These are phyloP conservation scores for Amoeboaphelidium occidentale DNA, from an alignment of 371 early-diverging fungal species.

Conservation along the genomic window DNA sequence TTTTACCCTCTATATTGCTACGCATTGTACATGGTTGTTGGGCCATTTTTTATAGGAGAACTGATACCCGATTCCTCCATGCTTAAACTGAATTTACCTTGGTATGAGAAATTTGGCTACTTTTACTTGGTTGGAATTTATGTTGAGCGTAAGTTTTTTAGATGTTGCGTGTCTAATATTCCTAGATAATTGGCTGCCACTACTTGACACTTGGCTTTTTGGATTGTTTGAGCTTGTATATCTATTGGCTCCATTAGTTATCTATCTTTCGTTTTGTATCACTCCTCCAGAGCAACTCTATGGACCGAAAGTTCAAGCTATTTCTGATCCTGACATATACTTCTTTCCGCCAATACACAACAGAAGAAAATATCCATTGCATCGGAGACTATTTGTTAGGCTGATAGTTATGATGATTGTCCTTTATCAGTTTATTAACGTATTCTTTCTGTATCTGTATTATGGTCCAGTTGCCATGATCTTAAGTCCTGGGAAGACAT, in stretches of 20 bases:
- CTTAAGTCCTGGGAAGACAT: slow-evolving; percentile 10
- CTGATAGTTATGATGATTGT: slow-evolving; percentile 1
- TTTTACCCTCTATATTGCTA: slow-evolving; percentile 20
- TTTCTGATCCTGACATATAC: slow-evolving; percentile 4
- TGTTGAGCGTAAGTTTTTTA: slow-evolving; percentile 23
- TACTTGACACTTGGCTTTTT: slow-evolving; percentile 50
- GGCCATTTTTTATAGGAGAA: slow-evolving; percentile 25
- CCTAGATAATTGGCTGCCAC: slow-evolving; percentile 38
- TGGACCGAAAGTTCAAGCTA: background rate
- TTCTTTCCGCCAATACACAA: slow-evolving; percentile 4
- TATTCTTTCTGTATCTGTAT: slow-evolving; percentile 2
- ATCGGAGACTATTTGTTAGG: background rate
- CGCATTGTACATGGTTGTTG: slow-evolving; percentile 14
- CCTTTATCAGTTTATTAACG: slow-evolving; percentile 4
- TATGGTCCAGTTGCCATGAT: slow-evolving; percentile 6
- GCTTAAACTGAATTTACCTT: slow-evolving; percentile 1
- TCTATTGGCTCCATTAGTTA: slow-evolving; percentile 6
- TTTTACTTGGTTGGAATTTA: slow-evolving; percentile 16
- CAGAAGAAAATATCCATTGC: slow-evolving; percentile 4
- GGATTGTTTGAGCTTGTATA: slow-evolving; percentile 6
- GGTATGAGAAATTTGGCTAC: slow-evolving; percentile 8
- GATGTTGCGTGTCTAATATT: slow-evolving; percentile 28
- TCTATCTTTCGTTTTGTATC: slow-evolving; percentile 8
- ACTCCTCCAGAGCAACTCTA: slow-evolving; percentile 8
- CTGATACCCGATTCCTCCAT: slow-evolving; percentile 20